These are phyloP conservation scores for Cinnamomum chago DNA, from an alignment of 164 flowering plant genomes.

Conservation along the genomic window DNA sequence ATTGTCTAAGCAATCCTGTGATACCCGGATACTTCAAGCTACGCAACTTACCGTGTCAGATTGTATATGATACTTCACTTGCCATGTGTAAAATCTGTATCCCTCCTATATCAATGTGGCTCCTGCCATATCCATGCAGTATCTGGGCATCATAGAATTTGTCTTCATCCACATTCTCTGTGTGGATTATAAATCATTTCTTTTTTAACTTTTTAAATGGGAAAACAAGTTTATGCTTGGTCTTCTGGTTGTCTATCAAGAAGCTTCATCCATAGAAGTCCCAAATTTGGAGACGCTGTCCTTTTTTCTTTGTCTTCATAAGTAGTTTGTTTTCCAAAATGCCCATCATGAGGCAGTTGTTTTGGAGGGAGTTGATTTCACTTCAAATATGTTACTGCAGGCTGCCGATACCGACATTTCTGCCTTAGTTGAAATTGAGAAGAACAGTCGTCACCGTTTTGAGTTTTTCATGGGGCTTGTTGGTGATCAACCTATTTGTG, in stretches of 20 bases:
- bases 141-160: no score
- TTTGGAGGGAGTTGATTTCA: neutral
- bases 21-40: no score
- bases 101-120: no score
- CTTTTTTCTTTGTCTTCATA: neutral
- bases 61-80: no score
- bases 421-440: conserved; percentile 95
- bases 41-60: no score
- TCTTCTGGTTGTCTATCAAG: neutral
- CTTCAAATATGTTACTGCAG: conserved; percentile 41
- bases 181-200: no score
- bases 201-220: neutral
- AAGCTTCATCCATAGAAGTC: neutral
- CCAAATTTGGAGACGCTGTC: neutral
- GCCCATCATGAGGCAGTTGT: neutral
- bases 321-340: neutral
- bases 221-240: neutral
- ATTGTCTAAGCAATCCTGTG: no score
- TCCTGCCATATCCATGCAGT: no score
- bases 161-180: no score
- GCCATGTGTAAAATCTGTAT: no score
- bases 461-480: conserved; percentile 97
- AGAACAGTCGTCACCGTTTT: conserved; percentile 88
- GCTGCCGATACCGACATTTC: conserved; percentile 97
- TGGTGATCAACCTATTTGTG: conserved; percentile 94